These are phyloP conservation scores for Beauveria pseudobassiana DNA, from an alignment of 2,329 filamentous ascomycete species.

Conservation along the genomic window DNA sequence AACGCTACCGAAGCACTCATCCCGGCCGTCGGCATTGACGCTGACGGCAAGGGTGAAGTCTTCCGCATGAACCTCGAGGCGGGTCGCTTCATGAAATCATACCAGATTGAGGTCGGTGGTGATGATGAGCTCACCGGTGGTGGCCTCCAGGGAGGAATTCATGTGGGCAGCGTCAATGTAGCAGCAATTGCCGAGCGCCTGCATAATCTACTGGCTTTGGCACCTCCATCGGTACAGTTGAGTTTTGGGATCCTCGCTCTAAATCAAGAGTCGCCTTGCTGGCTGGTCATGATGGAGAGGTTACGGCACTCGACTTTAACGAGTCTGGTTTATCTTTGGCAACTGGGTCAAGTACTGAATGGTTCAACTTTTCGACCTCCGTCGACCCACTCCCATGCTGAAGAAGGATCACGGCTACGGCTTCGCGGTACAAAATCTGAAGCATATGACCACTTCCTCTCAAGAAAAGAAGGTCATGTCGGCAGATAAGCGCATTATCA, in stretches of 20 bases:
- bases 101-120: constrained; percentile 81
- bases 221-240: constrained; percentile 88
- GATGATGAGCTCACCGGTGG: constrained; percentile 68
- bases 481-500: constrained; percentile 92
- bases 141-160: constrained; percentile 78
- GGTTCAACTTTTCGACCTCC: constrained; percentile 84
- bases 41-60: constrained; percentile 81
- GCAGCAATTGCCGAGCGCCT: constrained; percentile 81
- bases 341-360: constrained; percentile 84
- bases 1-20: constrained; percentile 78
- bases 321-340: constrained; percentile 77
- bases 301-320: constrained; percentile 84
- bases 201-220: constrained; percentile 92
- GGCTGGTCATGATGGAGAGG: constrained; percentile 58
- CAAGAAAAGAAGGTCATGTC: constrained; percentile 84
- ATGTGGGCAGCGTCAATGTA: constrained; percentile 78
- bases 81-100: constrained; percentile 90
- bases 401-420: constrained; percentile 96
- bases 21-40: constrained; percentile 79
- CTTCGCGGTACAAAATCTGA: constrained; percentile 80
- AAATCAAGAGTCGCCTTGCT: constrained; percentile 75
- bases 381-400: constrained; percentile 75
- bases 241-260: constrained; percentile 90
- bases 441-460: constrained; percentile 61
- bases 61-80: constrained; percentile 87